Base-by-base conservation (phyloP, 2,329 filamentous ascomycete genomes). In the Clonostachys byssicola region DNA sequence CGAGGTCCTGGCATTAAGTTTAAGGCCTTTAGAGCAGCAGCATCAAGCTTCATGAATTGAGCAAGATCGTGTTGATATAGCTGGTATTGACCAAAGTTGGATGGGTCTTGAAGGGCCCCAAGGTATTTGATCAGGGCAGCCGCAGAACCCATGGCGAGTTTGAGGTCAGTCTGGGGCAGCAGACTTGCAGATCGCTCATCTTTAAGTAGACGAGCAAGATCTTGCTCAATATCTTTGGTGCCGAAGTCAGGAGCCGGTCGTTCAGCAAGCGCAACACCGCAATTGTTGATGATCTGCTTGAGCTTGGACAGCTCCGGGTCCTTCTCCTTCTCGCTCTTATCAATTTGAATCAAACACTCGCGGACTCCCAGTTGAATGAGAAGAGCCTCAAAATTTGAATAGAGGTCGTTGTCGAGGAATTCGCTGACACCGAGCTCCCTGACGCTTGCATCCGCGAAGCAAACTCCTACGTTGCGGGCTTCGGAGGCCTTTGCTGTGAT, bases 31-130 rank as follows among this genome's bases (percentile, higher is more conserved):
- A 99, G 73, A 1, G 94, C 94, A 2, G 94, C 90, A 1, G 95
- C 91, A 66, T 99, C 94, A 5, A 99, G 77, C 68, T 96, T 99
- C 94, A 99, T 99, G 65, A 90, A 99, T 59, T 99, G 92, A 3
- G 92, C 86, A 41, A 99, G 72, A 61, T 99, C 94, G 66, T 99
- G 94, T 67, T 99, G 94, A 61, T 97, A 99, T 14, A 99, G 80
- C 64, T 92, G 89, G 61, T 95, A 99, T 62, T 99, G 92, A 4
- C 95, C 94, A 65, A 96, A 97, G 67, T 99, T 99, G 47, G 89
- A 90, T 2, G 89, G 74, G 62, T 99, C 94, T 33, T 94, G 89
- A 68, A 99, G 80, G 35, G 95, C 85, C 35, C 88, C 87, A 4
- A 99, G 80, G 57, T 99, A 99, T 64, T 92, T 95, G 72, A 99